A percentile compares a stretch with the other conserved stretches of the same genome.
Conservation (phyloP, 306 rosid species). For the Sphenostylis stenocarpa region DNA sequence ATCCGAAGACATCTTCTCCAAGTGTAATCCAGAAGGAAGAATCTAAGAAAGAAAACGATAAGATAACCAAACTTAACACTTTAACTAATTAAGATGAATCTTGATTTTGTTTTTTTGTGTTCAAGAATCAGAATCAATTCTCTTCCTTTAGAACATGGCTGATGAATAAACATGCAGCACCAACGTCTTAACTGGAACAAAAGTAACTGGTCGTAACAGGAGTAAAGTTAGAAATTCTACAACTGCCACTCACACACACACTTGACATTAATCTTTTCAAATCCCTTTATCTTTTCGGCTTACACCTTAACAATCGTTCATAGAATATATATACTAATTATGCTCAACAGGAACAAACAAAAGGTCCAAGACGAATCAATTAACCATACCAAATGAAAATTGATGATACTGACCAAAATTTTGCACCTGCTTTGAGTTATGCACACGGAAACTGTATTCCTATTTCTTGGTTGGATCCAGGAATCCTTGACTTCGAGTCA, state of each 20-base stretch:
- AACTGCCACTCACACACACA: background rate
- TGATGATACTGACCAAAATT: constrained; percentile 23
- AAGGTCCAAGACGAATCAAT: background rate
- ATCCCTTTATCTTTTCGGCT: constrained; percentile 29
- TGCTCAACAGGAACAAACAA: constrained; percentile 12
- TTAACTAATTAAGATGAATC: constrained; percentile 28
- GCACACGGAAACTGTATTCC: background rate
- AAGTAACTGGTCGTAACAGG: constrained; percentile 47
- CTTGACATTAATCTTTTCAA: constrained; percentile 26
- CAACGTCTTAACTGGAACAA: constrained; percentile 33
- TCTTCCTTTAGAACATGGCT: constrained; percentile 20
- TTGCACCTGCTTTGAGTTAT: constrained; percentile 16
- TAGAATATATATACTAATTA: constrained; percentile 1
- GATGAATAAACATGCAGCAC: background rate
- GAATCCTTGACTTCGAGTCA: background rate
- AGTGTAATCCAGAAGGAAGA: constrained; percentile 54
- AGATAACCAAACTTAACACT: constrained; percentile 28
- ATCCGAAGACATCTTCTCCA: constrained; percentile 31
- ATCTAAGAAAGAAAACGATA: constrained; percentile 27
- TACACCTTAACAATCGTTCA: constrained; percentile 21
- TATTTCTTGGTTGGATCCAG: background rate
- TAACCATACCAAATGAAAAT: background rate
- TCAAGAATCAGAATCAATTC: constrained; percentile 37
- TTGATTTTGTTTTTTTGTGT: constrained; percentile 32
- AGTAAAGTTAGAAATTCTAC: constrained; percentile 39